Evolutionary conservation across 495 filamentous ascomycete genomes (phyloP).

Genomic region (Trichoderma gamsii): DNA sequence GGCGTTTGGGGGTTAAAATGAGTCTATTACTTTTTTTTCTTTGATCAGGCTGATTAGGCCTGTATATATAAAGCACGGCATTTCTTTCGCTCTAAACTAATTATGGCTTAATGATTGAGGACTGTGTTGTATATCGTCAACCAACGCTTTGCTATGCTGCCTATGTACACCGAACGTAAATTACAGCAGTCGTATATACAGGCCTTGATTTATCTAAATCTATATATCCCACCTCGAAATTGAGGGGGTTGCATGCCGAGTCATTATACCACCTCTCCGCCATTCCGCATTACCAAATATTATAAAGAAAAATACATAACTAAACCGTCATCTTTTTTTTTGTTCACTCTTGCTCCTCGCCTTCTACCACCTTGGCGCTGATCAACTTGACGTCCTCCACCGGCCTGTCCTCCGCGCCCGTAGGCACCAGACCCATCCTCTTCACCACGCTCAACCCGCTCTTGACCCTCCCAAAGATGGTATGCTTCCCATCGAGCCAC

Average conservation of each 20-base stretch:
- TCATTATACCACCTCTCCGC: too few relatives aligned
- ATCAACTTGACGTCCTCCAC: conserved; percentile 78
- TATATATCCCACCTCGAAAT: too few relatives aligned
- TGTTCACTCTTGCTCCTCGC: conserved; percentile 33
- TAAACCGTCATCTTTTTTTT: too few relatives aligned
- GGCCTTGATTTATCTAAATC: too few relatives aligned
- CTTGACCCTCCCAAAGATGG: conserved; percentile 92
- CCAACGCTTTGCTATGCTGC: too few relatives aligned
- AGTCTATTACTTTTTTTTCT: not conserved
- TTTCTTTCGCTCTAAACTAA: not conserved
- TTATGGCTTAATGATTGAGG: not conserved
- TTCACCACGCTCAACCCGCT: conserved; percentile 75
- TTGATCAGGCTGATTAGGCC: not conserved
- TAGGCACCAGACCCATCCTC: conserved; percentile 88
- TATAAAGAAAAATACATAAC: too few relatives aligned
- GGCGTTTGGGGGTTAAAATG: not conserved
- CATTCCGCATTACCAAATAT: too few relatives aligned
- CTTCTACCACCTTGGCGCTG: conserved; percentile 59
- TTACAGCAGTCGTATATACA: too few relatives aligned
- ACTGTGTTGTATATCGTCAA: too few relatives aligned
- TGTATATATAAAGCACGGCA: not conserved
- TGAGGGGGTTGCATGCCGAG: too few relatives aligned
- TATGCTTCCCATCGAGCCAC: conserved; percentile 96
- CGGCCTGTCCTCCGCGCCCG: conserved; percentile 71
- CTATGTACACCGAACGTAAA: too few relatives aligned